Evolutionary conservation across 768 basidiomycete species (phyloP), one percentile per base, ranked within the genome.

Genomic region (Tylopilus sp.): DNA sequence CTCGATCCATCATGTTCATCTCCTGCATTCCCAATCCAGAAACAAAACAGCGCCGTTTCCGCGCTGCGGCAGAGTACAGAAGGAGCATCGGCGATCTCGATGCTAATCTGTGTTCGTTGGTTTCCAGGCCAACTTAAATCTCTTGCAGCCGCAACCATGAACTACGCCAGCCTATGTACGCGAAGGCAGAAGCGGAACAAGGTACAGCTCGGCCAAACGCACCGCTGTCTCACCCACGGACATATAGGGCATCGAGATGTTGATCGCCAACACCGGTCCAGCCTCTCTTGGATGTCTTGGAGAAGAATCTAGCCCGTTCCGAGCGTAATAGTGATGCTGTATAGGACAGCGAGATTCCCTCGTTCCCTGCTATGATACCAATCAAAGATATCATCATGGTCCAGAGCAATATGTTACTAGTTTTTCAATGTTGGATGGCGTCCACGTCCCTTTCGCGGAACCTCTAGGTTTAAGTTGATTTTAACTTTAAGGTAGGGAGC

Each of bases 271-370:
- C 47, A 5, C 44, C 1, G 9, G 38, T 17, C 21, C 64, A 98
- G 94, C 89, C 88, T 1, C 73, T 98, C 15, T 71, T 88, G 23
- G 84, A 86, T 41, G 83, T 74, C 8, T 73, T 97, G 22, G 79
- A 86, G 57, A 82, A 79, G 46, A 79, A 82, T 49, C 68, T 88
- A 30, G 69, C 74, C 4, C 80, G 91, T 13, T 89, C 95, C 0
- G 81, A 86, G 56, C 81, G 91, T 28, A 95, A 98, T 68, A 99
- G 98, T 66, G 89, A 95, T 68, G 73, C 97, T 6, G 95, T 99
- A 35, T 99, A 98, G 71, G 92, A 97, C 58, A 79, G 91, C 45
- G 86, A 91, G 49, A 76, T 95, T 1, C 93, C 95, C 1, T 73
- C 92, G 0, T 60, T 79, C 5, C 81, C 86, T 3, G 78, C 85